Percentiles rank a stretch among this genome's conserved stretches.
Evolutionary conservation across 805 yeast species (phyloP).

Genomic region (Suhomyces vadensis): DNA sequence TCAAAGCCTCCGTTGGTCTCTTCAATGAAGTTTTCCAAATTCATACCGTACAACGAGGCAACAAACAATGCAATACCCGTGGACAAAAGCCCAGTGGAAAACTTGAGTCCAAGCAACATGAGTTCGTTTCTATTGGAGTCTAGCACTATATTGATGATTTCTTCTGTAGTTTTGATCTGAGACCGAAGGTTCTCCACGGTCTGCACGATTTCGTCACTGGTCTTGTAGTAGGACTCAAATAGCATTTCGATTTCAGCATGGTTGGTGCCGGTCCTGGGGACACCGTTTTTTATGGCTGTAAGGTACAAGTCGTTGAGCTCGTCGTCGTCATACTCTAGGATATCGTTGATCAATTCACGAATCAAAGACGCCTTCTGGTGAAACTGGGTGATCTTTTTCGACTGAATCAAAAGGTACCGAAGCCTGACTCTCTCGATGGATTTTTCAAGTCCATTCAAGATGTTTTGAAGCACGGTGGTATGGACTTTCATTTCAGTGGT

Average conservation of each 20-base stretch:
- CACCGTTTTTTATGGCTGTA: conserved; percentile 54
- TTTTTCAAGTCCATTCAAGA: conserved; percentile 75
- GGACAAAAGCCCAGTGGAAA: conserved; percentile 80
- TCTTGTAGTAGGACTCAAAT: conserved; percentile 86
- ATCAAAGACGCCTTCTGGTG: conserved; percentile 80
- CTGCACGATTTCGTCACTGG: conserved; percentile 92
- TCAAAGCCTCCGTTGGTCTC: conserved; percentile 73
- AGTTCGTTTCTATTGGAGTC: conserved; percentile 93
- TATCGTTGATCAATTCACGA: conserved; percentile 79
- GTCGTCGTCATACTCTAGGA: conserved; percentile 88
- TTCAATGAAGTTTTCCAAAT: conserved; percentile 87
- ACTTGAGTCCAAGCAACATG: conserved; percentile 82
- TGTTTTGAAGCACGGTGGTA: conserved; percentile 69
- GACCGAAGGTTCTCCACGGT: conserved; percentile 72
- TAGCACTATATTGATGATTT: conserved; percentile 85
- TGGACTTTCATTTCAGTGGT: conserved; percentile 88
- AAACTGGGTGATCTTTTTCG: conserved; percentile 81
- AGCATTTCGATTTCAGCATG: conserved; percentile 89
- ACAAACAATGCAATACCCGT: conserved; percentile 77
- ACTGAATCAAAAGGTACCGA: conserved; percentile 75
- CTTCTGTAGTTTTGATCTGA: conserved; percentile 92
- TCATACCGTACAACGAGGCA: conserved; percentile 95
- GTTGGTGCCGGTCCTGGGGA: conserved; percentile 53
- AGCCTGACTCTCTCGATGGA: conserved; percentile 79
- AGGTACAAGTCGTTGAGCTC: conserved; percentile 79